Conservation (phyloP, 1,139 yeast species). For the Geotrichum histeridarum region DNA sequence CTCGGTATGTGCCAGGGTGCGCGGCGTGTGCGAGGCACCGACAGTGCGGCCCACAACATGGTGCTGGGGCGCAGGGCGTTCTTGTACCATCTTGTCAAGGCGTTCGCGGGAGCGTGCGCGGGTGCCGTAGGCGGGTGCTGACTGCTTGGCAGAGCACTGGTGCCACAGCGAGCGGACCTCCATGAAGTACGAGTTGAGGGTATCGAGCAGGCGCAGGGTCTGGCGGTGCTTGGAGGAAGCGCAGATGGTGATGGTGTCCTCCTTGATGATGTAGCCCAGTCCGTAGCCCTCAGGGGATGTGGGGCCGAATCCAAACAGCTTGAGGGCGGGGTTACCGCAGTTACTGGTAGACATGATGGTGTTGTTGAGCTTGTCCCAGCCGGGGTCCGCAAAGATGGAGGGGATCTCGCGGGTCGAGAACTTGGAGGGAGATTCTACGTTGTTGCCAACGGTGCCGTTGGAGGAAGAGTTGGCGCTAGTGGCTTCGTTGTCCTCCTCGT, state of each 20-base stretch:
- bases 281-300: slow-evolving; percentile 89
- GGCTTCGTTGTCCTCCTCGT: slow-evolving; percentile 38
- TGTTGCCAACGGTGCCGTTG: slow-evolving; percentile 10
- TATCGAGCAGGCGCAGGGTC: slow-evolving; percentile 73
- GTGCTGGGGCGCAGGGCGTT: neutral
- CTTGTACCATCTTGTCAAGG: slow-evolving; percentile 14
- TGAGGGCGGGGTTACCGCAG: slow-evolving; percentile 83
- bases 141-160: slow-evolving; percentile 5
- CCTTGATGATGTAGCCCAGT: slow-evolving; percentile 83
- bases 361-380: slow-evolving; percentile 65
- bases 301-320: slow-evolving; percentile 90
- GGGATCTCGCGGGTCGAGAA: slow-evolving; percentile 40
- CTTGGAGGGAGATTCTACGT: slow-evolving; percentile 6
- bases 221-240: slow-evolving; percentile 89
- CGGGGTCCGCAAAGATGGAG: slow-evolving; percentile 72
- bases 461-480: slow-evolving; percentile 26
- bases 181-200: slow-evolving; percentile 61
- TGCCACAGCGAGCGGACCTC: slow-evolving; percentile 55
- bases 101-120: slow-evolving; percentile 29
- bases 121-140: slow-evolving; percentile 22
- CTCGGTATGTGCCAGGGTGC: slow-evolving; percentile 23
- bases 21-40: slow-evolving; percentile 27
- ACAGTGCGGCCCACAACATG: slow-evolving; percentile 24
- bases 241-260: slow-evolving; percentile 76
- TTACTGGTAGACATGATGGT: slow-evolving; percentile 60